These are phyloP conservation scores for Pythium utonaiense DNA, from an alignment of 352 stramenopile species.

Conservation along the genomic window DNA sequence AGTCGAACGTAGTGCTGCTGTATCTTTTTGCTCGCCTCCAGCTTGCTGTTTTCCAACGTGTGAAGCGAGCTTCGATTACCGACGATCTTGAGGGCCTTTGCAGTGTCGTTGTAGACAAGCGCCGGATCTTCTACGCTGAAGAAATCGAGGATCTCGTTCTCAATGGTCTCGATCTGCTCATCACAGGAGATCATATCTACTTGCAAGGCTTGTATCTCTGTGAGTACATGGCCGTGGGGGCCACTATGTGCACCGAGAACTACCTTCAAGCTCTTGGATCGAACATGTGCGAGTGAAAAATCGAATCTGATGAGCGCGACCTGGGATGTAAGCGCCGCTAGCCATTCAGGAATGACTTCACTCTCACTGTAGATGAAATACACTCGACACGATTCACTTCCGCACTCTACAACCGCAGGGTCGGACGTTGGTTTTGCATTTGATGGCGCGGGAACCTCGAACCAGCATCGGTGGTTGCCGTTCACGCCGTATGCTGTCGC, in stretches of 20 bases:
- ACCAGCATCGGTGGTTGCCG: slow-evolving; percentile 36
- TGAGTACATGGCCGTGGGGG: slow-evolving; percentile 32
- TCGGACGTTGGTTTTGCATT: neutral
- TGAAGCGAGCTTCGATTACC: slow-evolving; percentile 47
- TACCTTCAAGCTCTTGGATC: slow-evolving; percentile 26
- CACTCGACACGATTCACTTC: slow-evolving; percentile 36
- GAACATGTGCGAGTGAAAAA: slow-evolving; percentile 32
- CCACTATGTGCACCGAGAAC: slow-evolving; percentile 32
- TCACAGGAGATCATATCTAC: slow-evolving; percentile 46
- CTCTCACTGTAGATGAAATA: slow-evolving; percentile 48
- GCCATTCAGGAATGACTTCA: slow-evolving; percentile 31
- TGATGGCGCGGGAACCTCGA: slow-evolving; percentile 13
- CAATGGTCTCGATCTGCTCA: slow-evolving; percentile 51
- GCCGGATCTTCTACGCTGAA: slow-evolving; percentile 38
- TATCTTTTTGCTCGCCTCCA: slow-evolving; percentile 36
- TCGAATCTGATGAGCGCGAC: slow-evolving; percentile 46
- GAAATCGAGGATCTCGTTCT: slow-evolving; percentile 63
- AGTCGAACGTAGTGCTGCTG: slow-evolving; percentile 26
- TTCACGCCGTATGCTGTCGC: neutral
- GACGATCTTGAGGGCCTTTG: slow-evolving; percentile 57
- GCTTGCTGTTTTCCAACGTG: slow-evolving; percentile 41
- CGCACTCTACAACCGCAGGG: slow-evolving; percentile 32
- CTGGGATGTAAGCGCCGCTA: slow-evolving; percentile 36
- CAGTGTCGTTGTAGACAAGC: slow-evolving; percentile 39
- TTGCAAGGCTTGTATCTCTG: slow-evolving; percentile 42